Base-by-base conservation (phyloP, 192 early-diverging fungal genomes). In the Rhizophagus clarus region DNA sequence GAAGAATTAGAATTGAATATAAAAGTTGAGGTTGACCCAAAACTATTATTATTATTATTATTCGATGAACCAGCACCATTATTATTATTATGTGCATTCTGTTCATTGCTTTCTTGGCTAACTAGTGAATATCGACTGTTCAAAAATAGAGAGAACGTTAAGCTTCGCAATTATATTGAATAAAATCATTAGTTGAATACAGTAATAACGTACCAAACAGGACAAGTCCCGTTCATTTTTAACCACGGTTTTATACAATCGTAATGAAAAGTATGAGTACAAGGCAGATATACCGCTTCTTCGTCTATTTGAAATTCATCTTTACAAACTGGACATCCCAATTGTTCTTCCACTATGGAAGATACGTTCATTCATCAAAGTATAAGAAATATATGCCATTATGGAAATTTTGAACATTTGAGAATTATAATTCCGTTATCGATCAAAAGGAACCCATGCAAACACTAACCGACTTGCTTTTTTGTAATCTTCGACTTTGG, bases 161-260 rank as follows among this genome's bases (percentile, higher is more conserved):
- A 26, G 10, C 6, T n/a, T 10, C n/a, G 11, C 22, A 4, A 12
- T 24, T 42, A 14, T 22, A 31, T 32, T 40, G 37, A 24, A 22
- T 11, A 42, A 72, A 7, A 72, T 42, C 6, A 45, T 1, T 31
- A 9, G 0, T 42, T 42, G 28, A 10, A 66, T 20, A 56, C 15
- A 1, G 64, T 34, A 34, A 34, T 45, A 32, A 51, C 82, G 76
- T 89, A 90, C 89, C 96, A 97, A 31, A 96, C 94, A 28, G 96
- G 96, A 84, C 96, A 97, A 11, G 96, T 95, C 8, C 95, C 97
- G 78, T 97, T 98, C 72, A 97, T 88, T 80, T 94, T 94, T 62
- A 99, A 87, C 97, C 97, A 99, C 49, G 92, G 91, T 64, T 93
- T 92, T 70, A 97, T 94, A 82, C 97, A 99, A 7, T 89, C 87